Conservation (phyloP, 352 stramenopile genomes). For the Phytophthora kernoviae region DNA sequence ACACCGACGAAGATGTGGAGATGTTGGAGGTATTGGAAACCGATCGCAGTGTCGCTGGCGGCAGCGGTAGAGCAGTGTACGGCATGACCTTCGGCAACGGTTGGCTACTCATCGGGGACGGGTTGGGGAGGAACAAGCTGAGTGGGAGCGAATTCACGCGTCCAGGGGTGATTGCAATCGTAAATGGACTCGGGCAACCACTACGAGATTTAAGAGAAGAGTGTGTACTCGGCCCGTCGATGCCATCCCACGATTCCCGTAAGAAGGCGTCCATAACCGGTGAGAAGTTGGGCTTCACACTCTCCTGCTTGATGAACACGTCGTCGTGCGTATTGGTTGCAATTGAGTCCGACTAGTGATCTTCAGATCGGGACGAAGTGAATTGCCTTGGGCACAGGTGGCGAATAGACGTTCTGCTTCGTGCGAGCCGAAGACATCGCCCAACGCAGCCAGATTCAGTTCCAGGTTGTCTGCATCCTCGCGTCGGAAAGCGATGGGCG, state of each 20-base stretch:
- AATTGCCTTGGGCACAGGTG: neutral
- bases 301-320: slow-evolving; percentile 52
- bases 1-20: slow-evolving; percentile 29
- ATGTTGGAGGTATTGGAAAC: slow-evolving; percentile 30
- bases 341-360: slow-evolving; percentile 27
- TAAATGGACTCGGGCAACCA: slow-evolving; percentile 14
- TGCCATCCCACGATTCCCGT: slow-evolving; percentile 61
- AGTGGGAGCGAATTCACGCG: slow-evolving; percentile 36
- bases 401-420: slow-evolving; percentile 19
- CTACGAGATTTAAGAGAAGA: slow-evolving; percentile 30
- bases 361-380: slow-evolving; percentile 37
- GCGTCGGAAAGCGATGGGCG: slow-evolving; percentile 25
- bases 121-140: slow-evolving; percentile 25
- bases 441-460: slow-evolving; percentile 46
- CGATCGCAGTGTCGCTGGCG: slow-evolving; percentile 25
- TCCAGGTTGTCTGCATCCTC: slow-evolving; percentile 50
- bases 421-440: slow-evolving; percentile 46
- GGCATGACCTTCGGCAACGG: slow-evolving; percentile 23
- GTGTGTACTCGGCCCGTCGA: slow-evolving; percentile 30
- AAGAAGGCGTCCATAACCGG: slow-evolving; percentile 68
- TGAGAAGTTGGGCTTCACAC: slow-evolving; percentile 40
- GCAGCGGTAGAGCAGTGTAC: slow-evolving; percentile 22
- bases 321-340: slow-evolving; percentile 2
- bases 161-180: slow-evolving; percentile 20
- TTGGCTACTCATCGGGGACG: slow-evolving; percentile 16